These are phyloP conservation scores for Pneumocystis sp. DNA, from an alignment of 1,139 yeast genomes.

Conservation along the genomic window DNA sequence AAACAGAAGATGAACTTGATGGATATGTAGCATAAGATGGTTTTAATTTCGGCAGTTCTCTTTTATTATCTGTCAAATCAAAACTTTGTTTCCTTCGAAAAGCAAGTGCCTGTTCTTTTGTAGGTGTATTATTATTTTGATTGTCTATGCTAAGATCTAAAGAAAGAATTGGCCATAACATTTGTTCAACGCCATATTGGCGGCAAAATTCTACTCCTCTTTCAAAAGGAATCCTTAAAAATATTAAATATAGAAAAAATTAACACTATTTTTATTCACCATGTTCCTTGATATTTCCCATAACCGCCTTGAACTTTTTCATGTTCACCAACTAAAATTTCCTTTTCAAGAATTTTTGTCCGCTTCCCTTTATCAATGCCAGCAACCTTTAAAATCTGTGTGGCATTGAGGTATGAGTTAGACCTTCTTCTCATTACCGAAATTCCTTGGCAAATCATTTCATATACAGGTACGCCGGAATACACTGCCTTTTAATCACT, in stretches of 20 bases:
- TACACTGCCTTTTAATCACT: slow-evolving; percentile 32
- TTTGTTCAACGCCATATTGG: slow-evolving; percentile 49
- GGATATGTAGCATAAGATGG: slow-evolving; percentile 21
- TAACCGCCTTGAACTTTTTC: slow-evolving; percentile 94
- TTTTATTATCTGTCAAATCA: slow-evolving; percentile 7
- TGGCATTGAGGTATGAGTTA: slow-evolving; percentile 82
- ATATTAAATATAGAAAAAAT: not conserved
- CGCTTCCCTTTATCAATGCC: slow-evolving; percentile 75
- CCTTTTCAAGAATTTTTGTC: slow-evolving; percentile 71
- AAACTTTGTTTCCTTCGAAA: slow-evolving; percentile 23
- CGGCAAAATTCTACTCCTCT: slow-evolving; percentile 48
- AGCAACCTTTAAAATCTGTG: slow-evolving; percentile 78
- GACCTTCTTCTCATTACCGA: slow-evolving; percentile 67
- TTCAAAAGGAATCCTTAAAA: slow-evolving; percentile 24
- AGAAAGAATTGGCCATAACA: slow-evolving; percentile 46
- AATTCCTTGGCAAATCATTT: slow-evolving; percentile 52
- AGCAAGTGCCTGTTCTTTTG: slow-evolving; percentile 35
- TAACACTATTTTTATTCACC: slow-evolving; percentile 32
- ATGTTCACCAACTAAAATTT: slow-evolving; percentile 70
- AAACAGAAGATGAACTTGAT: not conserved
- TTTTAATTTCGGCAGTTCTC: slow-evolving; percentile 17
- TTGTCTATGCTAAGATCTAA: slow-evolving; percentile 36
- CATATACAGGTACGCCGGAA: slow-evolving; percentile 54
- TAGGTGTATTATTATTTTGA: slow-evolving; percentile 42
- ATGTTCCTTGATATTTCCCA: slow-evolving; percentile 90